Base-by-base conservation (phyloP, 208 protist species). In the Leishmania gerbilli region DNA sequence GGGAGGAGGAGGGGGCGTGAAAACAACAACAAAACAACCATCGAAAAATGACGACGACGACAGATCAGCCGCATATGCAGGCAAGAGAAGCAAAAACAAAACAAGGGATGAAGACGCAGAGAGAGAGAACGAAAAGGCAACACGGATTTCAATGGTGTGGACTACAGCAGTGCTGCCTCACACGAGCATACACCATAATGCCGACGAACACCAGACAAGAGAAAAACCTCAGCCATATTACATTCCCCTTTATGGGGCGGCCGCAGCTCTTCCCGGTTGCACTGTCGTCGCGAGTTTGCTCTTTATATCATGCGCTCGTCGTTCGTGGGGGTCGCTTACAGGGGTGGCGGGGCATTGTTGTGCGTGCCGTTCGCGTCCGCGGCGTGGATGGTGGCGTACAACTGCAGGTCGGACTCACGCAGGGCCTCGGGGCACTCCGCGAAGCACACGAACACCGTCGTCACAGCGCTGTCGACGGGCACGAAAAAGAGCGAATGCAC, bases 381-480 rank as follows among this genome's bases (percentile, higher is more conserved):
- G 37, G 71, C 74, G 56, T 89, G 87, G 69, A 97, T 87, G 1
- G 87, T 69, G 31, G 79, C 85, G 86, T 97, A 97, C 67, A 97
- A 82, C 64, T 88, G 77, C 31, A 91, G 92, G 64, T 93, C 84
- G 6, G 89, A 94, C 67, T 88, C 82, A 49, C 86, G 87, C 71
- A 97, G 85, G n/a, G 85, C 91, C 71, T 96, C 91, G 2, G 92
- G 92, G 9, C 87, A 85, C 81, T 98, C 96, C 15, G 93, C 95
- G 75, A 96, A 97, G 83, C 95, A 97, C 31, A 98, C 94, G 87
- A 98, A 98, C 45, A 97, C 83, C 1, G 95, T 96, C 31, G 91
- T 91, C 62, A 96, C 89, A 6, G 90, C 88, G 83, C 93, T 97
- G 58, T 80, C 85, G 21, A 98, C 84, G 58, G 89, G 77, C n/a